Percentiles rank a stretch among this genome's conserved stretches.
Conservation (phyloP, 1,284 basidiomycete genomes). For the Takashimella tepidaria region DNA sequence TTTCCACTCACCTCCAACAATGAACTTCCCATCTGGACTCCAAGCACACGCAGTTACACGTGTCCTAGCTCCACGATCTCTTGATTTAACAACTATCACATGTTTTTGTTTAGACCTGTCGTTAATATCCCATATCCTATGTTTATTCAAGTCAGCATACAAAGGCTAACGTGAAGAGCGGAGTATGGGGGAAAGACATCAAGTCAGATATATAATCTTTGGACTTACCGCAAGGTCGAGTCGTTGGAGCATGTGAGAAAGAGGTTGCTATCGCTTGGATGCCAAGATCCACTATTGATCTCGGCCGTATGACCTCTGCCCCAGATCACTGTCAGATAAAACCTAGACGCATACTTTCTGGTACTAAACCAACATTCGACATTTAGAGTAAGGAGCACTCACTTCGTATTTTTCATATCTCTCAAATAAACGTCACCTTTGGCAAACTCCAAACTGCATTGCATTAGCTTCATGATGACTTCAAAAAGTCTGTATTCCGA, state of each 20-base stretch:
- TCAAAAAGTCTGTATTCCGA: constrained; percentile 1
- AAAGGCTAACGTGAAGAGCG: neutral
- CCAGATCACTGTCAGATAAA: neutral
- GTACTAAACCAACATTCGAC: too few relatives aligned
- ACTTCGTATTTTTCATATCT: constrained; percentile 96
- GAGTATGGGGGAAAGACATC: too few relatives aligned
- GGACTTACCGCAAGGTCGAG: constrained; percentile 75
- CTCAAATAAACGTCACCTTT: constrained; percentile 98
- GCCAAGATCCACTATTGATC: constrained; percentile 82
- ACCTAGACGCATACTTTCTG: too few relatives aligned
- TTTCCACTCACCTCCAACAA: constrained; percentile 71
- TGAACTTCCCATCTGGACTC: constrained; percentile 74
- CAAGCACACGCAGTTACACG: constrained; percentile 84
- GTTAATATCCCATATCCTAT: constrained; percentile 87
- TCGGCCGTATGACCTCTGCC: constrained; percentile 89
- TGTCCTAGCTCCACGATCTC: constrained; percentile 89
- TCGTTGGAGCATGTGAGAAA: constrained; percentile 95
- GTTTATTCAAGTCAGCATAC: constrained; percentile 8
- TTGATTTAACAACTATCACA: constrained; percentile 93
- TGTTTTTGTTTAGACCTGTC: constrained; percentile 83
- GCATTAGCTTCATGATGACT: constrained; percentile 1
- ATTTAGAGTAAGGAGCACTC: constrained; percentile 29
- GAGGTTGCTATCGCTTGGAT: constrained; percentile 71
- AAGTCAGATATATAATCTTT: neutral
- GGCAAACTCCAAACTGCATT: constrained; percentile 69